These are phyloP conservation scores for Hypoxylon rickii DNA, from an alignment of 495 filamentous ascomycete species.

Conservation along the genomic window DNA sequence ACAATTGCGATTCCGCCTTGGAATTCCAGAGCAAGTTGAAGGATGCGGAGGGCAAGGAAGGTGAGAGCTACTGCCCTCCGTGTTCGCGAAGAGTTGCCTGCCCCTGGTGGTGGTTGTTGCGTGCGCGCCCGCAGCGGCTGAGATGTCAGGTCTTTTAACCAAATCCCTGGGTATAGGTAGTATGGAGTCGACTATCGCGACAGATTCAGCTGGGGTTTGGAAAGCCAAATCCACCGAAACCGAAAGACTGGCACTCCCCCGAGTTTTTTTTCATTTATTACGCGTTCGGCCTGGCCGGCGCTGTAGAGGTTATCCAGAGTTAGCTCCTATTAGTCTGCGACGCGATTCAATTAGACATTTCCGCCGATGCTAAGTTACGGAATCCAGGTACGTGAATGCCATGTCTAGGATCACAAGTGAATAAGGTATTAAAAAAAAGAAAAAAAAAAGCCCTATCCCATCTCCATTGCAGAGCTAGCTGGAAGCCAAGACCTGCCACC, in stretches of 20 bases:
- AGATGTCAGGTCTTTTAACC: constrained; percentile 15
- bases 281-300: constrained; percentile 22
- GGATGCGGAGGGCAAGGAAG: neutral
- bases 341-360: constrained; percentile 20
- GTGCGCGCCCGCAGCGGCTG: constrained; percentile 16
- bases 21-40: neutral
- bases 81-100: constrained; percentile 18
- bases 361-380: constrained; percentile 1
- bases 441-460: no score
- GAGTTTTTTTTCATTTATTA: constrained; percentile 3
- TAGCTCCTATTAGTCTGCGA: constrained; percentile 16
- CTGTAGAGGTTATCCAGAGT: neutral
- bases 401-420: constrained; percentile 10
- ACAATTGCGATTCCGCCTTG: neutral
- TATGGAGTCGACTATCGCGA: constrained; percentile 13
- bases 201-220: constrained; percentile 12
- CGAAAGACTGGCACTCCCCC: constrained; percentile 5
- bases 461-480: no score
- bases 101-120: constrained; percentile 1
- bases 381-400: constrained; percentile 18
- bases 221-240: neutral
- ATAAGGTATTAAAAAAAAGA: neutral
- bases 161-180: no score
- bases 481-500: no score
- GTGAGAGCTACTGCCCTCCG: constrained; percentile 5